phyloP scores from a whole-genome alignment of 441 rosid species.

The Arabidopsis hybrid region DNA sequence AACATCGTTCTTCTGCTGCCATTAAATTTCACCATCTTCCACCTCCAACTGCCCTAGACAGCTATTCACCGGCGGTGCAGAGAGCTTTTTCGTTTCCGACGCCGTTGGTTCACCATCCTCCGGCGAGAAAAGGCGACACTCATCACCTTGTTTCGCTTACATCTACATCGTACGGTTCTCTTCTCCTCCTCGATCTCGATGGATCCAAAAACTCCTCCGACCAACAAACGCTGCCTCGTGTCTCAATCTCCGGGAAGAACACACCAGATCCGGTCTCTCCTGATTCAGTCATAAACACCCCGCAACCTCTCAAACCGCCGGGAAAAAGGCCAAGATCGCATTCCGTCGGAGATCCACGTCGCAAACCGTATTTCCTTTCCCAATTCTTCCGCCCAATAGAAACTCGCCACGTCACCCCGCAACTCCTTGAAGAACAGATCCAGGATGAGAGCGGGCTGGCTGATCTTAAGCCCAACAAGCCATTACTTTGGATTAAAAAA shows the following conservation, averaged over 20 bases:
- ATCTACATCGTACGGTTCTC: slow-evolving; percentile 88
- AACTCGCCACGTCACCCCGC: too few relatives aligned
- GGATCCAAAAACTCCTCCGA: slow-evolving; percentile 41
- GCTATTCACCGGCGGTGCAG: slow-evolving; percentile 56
- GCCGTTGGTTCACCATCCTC: slow-evolving; percentile 91
- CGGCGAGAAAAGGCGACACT: slow-evolving; percentile 81
- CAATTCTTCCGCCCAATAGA: too few relatives aligned
- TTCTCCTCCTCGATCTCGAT: slow-evolving; percentile 56
- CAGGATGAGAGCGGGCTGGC: too few relatives aligned
- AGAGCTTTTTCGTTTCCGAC: slow-evolving; percentile 71
- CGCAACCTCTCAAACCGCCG: too few relatives aligned
- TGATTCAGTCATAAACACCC: slow-evolving; percentile 90
- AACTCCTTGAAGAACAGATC: too few relatives aligned
- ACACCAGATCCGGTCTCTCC: slow-evolving; percentile 52
- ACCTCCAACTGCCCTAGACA: slow-evolving; percentile 53
- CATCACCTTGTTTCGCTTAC: slow-evolving; percentile 89
- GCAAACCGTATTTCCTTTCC: too few relatives aligned
- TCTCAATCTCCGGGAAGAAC: slow-evolving; percentile 31
- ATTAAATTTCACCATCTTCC: slow-evolving; percentile 49
- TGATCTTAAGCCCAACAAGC: too few relatives aligned
- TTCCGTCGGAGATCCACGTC: too few relatives aligned
- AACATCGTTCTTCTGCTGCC: slow-evolving; percentile 30
- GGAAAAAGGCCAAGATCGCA: too few relatives aligned
- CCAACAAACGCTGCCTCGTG: slow-evolving; percentile 39
- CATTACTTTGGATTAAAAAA: too few relatives aligned